Evolutionary conservation across 129 eudicot genomes (phyloP).

Genomic region (Artemisia tridentata): DNA sequence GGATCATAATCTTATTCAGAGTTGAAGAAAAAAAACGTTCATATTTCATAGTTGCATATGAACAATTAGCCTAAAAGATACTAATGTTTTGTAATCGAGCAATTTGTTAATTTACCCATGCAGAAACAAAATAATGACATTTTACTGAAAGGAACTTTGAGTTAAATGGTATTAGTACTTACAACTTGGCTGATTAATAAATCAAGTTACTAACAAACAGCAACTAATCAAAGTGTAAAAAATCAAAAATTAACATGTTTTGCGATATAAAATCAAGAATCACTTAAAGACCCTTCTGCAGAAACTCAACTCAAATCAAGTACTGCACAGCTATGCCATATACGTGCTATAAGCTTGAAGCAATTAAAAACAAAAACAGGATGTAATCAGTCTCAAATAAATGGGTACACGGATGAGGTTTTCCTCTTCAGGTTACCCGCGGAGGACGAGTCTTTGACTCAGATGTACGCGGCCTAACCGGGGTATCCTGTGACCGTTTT

Average conservation of each 20-base stretch:
- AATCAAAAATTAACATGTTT: too few relatives aligned
- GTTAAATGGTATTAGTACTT: too few relatives aligned
- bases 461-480: too few relatives aligned
- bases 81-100: not conserved
- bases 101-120: not conserved
- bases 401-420: too few relatives aligned
- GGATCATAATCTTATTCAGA: not conserved
- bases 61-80: not conserved
- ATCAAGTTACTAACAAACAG: too few relatives aligned
- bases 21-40: not conserved
- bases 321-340: not conserved
- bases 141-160: too few relatives aligned
- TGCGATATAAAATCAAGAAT: not conserved
- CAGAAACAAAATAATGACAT: not conserved
- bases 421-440: too few relatives aligned
- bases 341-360: not conserved
- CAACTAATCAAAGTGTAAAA: not conserved
- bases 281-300: not conserved
- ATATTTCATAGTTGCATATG: not conserved
- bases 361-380: not conserved
- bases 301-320: slow-evolving; percentile 10
- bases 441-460: too few relatives aligned
- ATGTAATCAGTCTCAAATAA: not conserved
- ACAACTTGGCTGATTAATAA: too few relatives aligned
- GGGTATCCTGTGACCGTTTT: too few relatives aligned